Conservation (phyloP, 805 yeast species). For the Teunomyces cretensis region DNA sequence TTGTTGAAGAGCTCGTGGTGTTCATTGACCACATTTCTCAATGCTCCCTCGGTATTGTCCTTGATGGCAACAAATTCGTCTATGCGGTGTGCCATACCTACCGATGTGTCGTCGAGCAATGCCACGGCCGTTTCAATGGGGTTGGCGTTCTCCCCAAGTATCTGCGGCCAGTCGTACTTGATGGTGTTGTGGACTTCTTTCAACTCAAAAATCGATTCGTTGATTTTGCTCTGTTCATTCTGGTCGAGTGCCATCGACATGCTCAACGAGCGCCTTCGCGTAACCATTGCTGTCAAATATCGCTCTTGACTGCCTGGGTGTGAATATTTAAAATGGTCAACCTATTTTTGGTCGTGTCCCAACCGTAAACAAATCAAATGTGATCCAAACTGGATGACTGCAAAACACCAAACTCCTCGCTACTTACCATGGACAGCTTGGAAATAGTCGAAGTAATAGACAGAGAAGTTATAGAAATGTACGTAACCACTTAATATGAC, state of each 20-base stretch:
- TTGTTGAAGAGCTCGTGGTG: conserved; percentile 83
- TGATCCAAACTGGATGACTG: neutral
- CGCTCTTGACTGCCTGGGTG: no score
- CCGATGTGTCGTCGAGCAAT: conserved; percentile 80
- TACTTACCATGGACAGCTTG: conserved; percentile 8
- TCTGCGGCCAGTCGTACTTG: conserved; percentile 45
- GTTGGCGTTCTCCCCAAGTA: conserved; percentile 52
- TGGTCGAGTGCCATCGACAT: conserved; percentile 4
- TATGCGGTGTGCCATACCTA: conserved; percentile 79
- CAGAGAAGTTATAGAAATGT: conserved; percentile 22
- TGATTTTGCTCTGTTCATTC: conserved; percentile 1
- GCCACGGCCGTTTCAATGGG: conserved; percentile 85
- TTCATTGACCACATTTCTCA: conserved; percentile 72
- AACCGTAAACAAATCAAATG: neutral
- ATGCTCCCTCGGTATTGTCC: conserved; percentile 51
- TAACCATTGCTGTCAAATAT: neutral
- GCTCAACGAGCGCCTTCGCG: conserved; percentile 2
- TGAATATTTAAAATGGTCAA: no score
- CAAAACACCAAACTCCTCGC: neutral
- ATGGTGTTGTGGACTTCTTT: conserved; percentile 36
- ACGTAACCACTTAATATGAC: conserved; percentile 10
- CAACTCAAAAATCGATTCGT: conserved; percentile 33
- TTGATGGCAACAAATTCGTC: conserved; percentile 66
- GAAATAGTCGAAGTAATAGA: conserved; percentile 15
- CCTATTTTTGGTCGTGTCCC: neutral